A percentile compares a stretch with the other conserved stretches of the same genome.
Conservation (phyloP, 1,284 basidiomycete genomes). For the Trametes hirsuta region DNA sequence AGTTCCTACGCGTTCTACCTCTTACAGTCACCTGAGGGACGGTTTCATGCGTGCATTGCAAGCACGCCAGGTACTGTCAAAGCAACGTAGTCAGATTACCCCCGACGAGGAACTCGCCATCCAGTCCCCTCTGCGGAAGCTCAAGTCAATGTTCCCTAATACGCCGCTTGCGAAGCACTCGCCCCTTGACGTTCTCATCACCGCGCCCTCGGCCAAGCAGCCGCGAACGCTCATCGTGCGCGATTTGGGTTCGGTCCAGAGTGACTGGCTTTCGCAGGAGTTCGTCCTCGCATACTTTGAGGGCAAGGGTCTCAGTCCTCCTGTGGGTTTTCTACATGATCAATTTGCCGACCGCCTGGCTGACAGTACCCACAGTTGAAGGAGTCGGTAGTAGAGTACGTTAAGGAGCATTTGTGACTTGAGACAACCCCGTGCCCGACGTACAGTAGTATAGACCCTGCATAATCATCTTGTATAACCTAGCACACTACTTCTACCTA, state of each 20-base stretch:
- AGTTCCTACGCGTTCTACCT: slow-evolving; percentile 85
- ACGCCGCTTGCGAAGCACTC: slow-evolving; percentile 64
- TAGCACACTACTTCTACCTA: not conserved
- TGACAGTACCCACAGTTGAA: slow-evolving; percentile 29
- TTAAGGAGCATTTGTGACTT: slow-evolving; percentile 21
- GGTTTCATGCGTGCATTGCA: slow-evolving; percentile 83
- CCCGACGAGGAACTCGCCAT: slow-evolving; percentile 59
- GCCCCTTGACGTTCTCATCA: slow-evolving; percentile 70
- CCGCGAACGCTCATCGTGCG: slow-evolving; percentile 66
- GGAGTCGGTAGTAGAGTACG: slow-evolving; percentile 31
- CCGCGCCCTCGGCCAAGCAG: slow-evolving; percentile 47
- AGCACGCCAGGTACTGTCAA: slow-evolving; percentile 60
- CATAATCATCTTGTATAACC: not conserved
- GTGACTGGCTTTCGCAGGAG: slow-evolving; percentile 73
- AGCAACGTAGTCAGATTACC: slow-evolving; percentile 54
- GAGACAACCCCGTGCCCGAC: not conserved
- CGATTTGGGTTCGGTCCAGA: slow-evolving; percentile 72
- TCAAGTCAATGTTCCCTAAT: slow-evolving; percentile 78
- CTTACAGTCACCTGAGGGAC: slow-evolving; percentile 83
- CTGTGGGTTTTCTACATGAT: slow-evolving; percentile 47
- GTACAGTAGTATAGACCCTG: not conserved
- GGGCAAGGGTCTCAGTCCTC: slow-evolving; percentile 68
- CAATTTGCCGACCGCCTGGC: not conserved
- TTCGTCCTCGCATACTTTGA: slow-evolving; percentile 78
- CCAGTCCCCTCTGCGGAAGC: slow-evolving; percentile 66